Conservation (phyloP, 768 basidiomycete species). For the Tulasnella sp. region DNA sequence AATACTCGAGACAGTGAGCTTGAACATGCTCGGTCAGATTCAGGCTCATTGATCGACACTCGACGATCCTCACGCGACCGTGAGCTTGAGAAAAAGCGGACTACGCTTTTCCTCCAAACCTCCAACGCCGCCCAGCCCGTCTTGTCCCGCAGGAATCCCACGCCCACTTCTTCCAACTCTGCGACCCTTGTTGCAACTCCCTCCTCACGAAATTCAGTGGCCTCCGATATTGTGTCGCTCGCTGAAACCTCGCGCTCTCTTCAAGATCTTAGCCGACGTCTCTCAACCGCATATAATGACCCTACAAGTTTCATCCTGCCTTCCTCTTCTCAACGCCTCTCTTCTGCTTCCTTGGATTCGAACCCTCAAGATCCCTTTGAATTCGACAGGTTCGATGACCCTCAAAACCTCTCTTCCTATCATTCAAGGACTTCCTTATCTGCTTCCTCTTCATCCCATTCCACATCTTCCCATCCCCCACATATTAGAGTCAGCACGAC, state of each 20-base stretch:
- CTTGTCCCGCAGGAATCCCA: not conserved
- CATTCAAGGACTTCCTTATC: not conserved
- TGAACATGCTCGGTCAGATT: conserved; percentile 6
- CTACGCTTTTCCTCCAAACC: not conserved
- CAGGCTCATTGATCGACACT: conserved; percentile 5
- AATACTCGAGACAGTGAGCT: not conserved
- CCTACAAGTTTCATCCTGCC: not conserved
- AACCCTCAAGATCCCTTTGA: conserved; percentile 6
- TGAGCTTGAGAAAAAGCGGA: not conserved
- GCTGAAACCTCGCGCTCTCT: conserved; percentile 13
- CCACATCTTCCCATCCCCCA: too few relatives aligned
- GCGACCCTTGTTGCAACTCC: not conserved
- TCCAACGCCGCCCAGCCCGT: not conserved
- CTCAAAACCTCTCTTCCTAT: not conserved
- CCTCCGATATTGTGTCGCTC: conserved; percentile 11
- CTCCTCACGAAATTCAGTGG: conserved; percentile 10
- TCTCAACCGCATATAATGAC: conserved; percentile 2
- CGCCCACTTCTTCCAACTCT: not conserved
- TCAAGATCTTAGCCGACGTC: conserved; percentile 3
- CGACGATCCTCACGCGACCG: not conserved
- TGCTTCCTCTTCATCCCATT: not conserved
- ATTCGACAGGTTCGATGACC: conserved; percentile 8
- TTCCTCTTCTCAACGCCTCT: too few relatives aligned
- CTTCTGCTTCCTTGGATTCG: not conserved
- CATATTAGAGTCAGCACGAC: too few relatives aligned